Conservation (phyloP, 2,329 filamentous ascomycete genomes). For the Penicillium sp. region DNA sequence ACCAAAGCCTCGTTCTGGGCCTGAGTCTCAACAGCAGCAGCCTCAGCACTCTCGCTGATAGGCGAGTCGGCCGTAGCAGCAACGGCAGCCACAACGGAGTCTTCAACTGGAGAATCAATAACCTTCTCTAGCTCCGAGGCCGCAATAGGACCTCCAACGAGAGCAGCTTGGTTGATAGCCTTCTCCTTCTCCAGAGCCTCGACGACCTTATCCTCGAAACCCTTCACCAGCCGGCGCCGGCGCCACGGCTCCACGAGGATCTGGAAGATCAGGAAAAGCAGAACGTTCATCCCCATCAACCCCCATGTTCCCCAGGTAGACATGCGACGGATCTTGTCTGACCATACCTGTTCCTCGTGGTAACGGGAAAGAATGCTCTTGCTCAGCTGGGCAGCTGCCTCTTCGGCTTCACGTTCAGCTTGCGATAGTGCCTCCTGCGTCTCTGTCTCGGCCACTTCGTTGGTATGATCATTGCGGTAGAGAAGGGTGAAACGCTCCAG, state of each 20-base stretch:
- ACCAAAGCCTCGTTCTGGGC: not conserved
- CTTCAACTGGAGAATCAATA: conserved; percentile 10
- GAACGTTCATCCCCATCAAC: conserved; percentile 92
- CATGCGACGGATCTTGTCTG: conserved; percentile 92
- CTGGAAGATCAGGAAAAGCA: conserved; percentile 83
- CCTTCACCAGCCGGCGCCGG: conserved; percentile 73
- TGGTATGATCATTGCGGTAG: conserved; percentile 88
- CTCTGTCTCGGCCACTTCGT: conserved; percentile 77
- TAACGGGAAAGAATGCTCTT: conserved; percentile 85
- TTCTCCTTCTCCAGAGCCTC: conserved; percentile 70
- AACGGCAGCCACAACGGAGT: not conserved
- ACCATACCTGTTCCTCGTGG: conserved; percentile 99
- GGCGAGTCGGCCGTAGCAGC: conserved; percentile 1
- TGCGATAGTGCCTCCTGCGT: conserved; percentile 71
- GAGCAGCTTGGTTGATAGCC: conserved; percentile 24
- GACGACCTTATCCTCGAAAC: conserved; percentile 75
- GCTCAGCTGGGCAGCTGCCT: conserved; percentile 72
- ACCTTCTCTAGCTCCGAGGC: conserved; percentile 9
- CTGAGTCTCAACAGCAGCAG: not conserved
- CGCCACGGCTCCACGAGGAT: conserved; percentile 93
- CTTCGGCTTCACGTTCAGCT: conserved; percentile 78
- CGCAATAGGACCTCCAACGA: conserved; percentile 4
- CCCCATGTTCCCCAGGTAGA: conserved; percentile 99
- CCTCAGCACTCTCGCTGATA: not conserved
- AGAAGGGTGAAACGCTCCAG: conserved; percentile 92